Percentiles rank a stretch among this genome's conserved stretches.
Evolutionary conservation across 2,329 filamentous ascomycete species (phyloP).

Genomic region (Aureobasidium sp.): DNA sequence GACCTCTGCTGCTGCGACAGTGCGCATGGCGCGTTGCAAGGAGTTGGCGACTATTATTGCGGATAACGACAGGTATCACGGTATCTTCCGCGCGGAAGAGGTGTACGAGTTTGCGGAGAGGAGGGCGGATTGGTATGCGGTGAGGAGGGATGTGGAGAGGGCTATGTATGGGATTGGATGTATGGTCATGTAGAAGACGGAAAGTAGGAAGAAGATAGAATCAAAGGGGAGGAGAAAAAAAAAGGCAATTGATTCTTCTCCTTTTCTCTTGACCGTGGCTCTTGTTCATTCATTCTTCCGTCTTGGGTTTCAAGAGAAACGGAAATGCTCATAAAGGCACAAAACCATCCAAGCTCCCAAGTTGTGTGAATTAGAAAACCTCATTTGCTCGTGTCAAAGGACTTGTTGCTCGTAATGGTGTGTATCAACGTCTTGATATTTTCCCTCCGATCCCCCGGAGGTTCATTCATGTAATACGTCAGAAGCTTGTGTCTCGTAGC

Average conservation of each 20-base stretch:
- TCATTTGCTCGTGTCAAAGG: too few relatives aligned
- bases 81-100: conserved; percentile 90
- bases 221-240: not conserved
- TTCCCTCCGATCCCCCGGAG: too few relatives aligned
- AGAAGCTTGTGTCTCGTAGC: too few relatives aligned
- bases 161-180: conserved; percentile 97
- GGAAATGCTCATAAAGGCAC: too few relatives aligned
- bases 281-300: too few relatives aligned
- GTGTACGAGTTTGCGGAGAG: conserved; percentile 96
- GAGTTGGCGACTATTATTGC: conserved; percentile 94
- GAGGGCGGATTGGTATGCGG: conserved; percentile 88
- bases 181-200: conserved; percentile 57
- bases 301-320: too few relatives aligned
- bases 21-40: conserved; percentile 64
- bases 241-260: not conserved
- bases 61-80: conserved; percentile 79
- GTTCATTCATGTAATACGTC: too few relatives aligned
- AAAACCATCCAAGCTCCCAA: too few relatives aligned
- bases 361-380: too few relatives aligned
- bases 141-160: conserved; percentile 80
- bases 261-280: too few relatives aligned
- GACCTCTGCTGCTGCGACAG: not conserved
- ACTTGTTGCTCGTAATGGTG: too few relatives aligned
- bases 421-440: too few relatives aligned
- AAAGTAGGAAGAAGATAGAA: not conserved